Base-by-base conservation (phyloP, 2,329 filamentous ascomycete genomes). In the Sporothrix variecibatus region DNA sequence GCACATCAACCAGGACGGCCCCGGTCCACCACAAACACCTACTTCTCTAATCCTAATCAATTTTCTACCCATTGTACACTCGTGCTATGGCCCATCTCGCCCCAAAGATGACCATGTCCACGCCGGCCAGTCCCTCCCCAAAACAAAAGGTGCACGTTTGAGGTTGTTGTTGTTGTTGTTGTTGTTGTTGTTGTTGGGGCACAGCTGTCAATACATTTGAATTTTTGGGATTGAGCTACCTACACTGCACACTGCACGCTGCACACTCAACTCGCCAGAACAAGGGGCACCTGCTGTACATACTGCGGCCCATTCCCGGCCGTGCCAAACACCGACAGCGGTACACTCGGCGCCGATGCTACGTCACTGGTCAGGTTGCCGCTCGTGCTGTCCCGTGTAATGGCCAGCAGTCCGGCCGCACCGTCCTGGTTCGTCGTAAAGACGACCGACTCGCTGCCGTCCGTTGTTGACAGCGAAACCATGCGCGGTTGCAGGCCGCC, bases 371-470 rank as follows among this genome's bases (percentile, higher is more conserved):
- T 49, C 28, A 76, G 67, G n/a, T 31, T 62, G 38, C 75, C 75
- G 43, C 43, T 51, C 23, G 23, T 82, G 26, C 71, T 51, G 31
- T 76, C 73, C 40, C 84, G 80, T 67, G 78, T 70, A 72, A 87
- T 79, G 8, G 83, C 85, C 3, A 83, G 79, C 5, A 87, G 77
- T 0, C 83, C 85, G 17, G 76, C 76, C 3, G 79, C 79, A 49
- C 85, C 85, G 71, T 79, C 80, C 79, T 85, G 82, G 81, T 87
- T 87, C n/a, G 82, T 83, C n/a, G 83, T 81, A 76, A 87, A 87
- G 64, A 87, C 76, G 12, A 81, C 70, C 69, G 70, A 76, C 74
- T 82, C 79, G 28, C 74, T 72, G 31, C 75, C 75, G 73, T 82
- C 80, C 9, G 75, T 79, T 74, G 81, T 80, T 58, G 28, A 38